Evolutionary conservation across 192 early-diverging fungal species (phyloP).

Genomic region (Coemansia javaensis): DNA sequence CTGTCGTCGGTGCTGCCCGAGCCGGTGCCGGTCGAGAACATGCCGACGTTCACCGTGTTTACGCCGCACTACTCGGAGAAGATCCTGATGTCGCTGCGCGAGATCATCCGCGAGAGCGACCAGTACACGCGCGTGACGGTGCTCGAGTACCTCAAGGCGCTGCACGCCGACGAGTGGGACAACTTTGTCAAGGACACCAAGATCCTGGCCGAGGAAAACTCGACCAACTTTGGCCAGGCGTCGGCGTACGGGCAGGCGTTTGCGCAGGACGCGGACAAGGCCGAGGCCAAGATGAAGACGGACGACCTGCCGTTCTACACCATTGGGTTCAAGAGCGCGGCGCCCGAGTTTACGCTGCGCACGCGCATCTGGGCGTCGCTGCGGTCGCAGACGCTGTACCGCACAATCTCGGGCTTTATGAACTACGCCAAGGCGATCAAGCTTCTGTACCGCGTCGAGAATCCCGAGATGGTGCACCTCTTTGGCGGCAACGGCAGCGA

Average conservation of each 20-base stretch:
- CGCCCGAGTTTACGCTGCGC: conserved; percentile 75
- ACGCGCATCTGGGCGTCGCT: conserved; percentile 87
- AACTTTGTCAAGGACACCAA: conserved; percentile 88
- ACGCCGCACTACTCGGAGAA: conserved; percentile 85
- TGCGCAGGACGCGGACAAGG: conserved; percentile 53
- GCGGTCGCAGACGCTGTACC: conserved; percentile 79
- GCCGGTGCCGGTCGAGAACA: conserved; percentile 72
- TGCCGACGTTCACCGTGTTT: conserved; percentile 81
- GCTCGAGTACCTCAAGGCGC: conserved; percentile 75
- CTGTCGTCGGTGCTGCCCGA: conserved; percentile 75
- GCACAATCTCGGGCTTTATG: conserved; percentile 83
- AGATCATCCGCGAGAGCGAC: conserved; percentile 81
- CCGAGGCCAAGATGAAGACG: conserved; percentile 61
- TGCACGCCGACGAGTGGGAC: conserved; percentile 79
- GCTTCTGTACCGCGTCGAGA: conserved; percentile 72
- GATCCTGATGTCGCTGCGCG: conserved; percentile 72
- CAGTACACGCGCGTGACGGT: conserved; percentile 73
- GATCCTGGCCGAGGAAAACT: conserved; percentile 67
- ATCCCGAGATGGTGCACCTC: conserved; percentile 66
- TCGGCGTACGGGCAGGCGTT: conserved; percentile 49
- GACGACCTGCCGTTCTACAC: conserved; percentile 78
- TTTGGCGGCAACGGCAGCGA: conserved; percentile 61
- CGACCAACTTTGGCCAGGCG: conserved; percentile 51
- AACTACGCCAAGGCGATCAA: conserved; percentile 84
- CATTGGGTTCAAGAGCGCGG: conserved; percentile 75